Evolutionary conservation across 768 basidiomycete species (phyloP).

Genomic region (Tylopilus rubrobrunneus): DNA sequence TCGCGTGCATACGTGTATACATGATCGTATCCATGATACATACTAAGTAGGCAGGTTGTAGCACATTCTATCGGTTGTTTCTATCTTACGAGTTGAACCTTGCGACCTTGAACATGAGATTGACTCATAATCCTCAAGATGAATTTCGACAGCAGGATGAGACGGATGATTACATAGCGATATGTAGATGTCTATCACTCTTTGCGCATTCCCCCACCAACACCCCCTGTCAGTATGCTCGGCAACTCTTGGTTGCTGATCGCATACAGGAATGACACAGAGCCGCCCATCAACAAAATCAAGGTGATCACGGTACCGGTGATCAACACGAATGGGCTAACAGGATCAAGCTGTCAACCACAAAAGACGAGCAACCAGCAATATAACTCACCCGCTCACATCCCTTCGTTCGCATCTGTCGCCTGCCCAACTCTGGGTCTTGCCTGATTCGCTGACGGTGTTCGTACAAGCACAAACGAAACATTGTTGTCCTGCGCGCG

Average conservation of each 20-base stretch:
- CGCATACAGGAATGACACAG: constrained; percentile 59
- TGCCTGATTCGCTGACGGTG: constrained; percentile 49
- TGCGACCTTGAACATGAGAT: too few species aligned
- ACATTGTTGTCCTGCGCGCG: constrained; percentile 53
- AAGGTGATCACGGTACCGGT: constrained; percentile 64
- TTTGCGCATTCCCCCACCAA: constrained; percentile 45
- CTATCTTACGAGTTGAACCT: too few species aligned
- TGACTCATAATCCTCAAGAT: not conserved
- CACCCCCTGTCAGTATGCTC: constrained; percentile 66
- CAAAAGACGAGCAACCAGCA: not conserved
- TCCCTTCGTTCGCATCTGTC: constrained; percentile 75
- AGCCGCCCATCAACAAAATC: constrained; percentile 61
- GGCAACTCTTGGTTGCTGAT: constrained; percentile 65
- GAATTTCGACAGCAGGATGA: not conserved
- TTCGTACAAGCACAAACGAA: constrained; percentile 44
- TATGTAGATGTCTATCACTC: constrained; percentile 35
- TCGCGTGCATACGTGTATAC: too few species aligned
- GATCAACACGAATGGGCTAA: constrained; percentile 72
- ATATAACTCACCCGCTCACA: constrained; percentile 65
- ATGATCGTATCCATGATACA: too few species aligned
- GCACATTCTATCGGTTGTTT: too few species aligned
- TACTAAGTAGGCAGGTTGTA: too few species aligned
- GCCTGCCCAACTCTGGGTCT: constrained; percentile 70
- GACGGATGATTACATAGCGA: not conserved
- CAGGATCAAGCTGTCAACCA: not conserved